Base-by-base conservation (phyloP, 2,329 filamentous ascomycete genomes). In the Exutisphaerella laricina region DNA sequence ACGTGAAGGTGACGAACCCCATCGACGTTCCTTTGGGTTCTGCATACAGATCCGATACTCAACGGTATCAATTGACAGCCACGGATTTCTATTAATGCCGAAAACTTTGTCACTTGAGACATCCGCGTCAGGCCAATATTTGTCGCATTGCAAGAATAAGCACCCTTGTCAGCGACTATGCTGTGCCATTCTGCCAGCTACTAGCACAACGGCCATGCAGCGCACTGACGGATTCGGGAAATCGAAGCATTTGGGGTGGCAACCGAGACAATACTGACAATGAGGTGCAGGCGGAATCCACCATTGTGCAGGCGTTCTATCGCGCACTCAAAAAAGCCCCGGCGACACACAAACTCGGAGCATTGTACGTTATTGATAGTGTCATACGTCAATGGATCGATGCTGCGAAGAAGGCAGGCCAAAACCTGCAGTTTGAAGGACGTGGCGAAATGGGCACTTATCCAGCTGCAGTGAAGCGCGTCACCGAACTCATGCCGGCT, bases 301-400 rank as follows among this genome's bases (percentile, higher is more conserved):
- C 89, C 58, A 81, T 98, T 62, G 87, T 97, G 59, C 88, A 95
- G 67, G 96, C 94, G 67, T 84, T 98, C 62, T 95, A 86, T 71
- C 94, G 89, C 55, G 89, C 96, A 63, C 94, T 97, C 77, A 95
- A 94, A 70, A 94, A 92, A 70, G 84, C 89, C 56, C 87, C 88
- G 48, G 81, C 81, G 65, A 94, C 88, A 66, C 90, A 98, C 79
- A 98, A 98, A 72, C 79, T 98, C 68, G 92, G 92, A 71, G 89
- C 96, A 64, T 83, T 98, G 72, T 98, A 98, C 82, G 89, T 97
- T 72, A 87, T 98, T 89, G 92, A 98, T 78, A 95, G 90, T 75
- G 89, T 98, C 79, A 90, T 89, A 68, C 88, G 92, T 70, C 90
- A 94, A 74, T 98, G 92, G 90, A 82, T 95, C 74, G 90, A 97